phyloP scores from a whole-genome alignment of 2,329 filamentous ascomycete species.

The Triangularia verruculosa region DNA sequence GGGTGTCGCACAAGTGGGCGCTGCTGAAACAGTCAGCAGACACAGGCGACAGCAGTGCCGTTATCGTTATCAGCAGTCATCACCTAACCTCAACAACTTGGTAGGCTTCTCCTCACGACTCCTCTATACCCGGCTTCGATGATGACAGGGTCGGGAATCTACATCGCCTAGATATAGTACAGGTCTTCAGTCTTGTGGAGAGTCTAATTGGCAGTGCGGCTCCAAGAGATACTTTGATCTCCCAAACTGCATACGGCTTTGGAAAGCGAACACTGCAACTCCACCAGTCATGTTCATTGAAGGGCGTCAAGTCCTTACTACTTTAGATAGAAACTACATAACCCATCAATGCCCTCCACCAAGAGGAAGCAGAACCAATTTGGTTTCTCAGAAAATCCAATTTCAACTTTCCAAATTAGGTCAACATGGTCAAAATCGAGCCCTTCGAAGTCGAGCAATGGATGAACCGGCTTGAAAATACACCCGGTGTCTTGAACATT shows the following conservation, averaged over 20 bases:
- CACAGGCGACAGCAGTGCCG: background rate
- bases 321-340: background rate
- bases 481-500: constrained; percentile 62
- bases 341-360: background rate
- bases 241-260: background rate
- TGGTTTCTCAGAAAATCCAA: too few species aligned
- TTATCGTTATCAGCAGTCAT: background rate
- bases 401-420: background rate
- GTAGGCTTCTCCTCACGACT: background rate
- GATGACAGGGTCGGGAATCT: background rate
- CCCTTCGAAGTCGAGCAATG: constrained; percentile 71
- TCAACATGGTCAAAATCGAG: constrained; percentile 46
- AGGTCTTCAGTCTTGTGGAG: background rate
- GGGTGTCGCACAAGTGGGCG: background rate
- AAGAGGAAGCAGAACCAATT: too few species aligned
- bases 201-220: too few species aligned
- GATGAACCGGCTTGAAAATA: constrained; percentile 61
- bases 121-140: background rate
- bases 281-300: background rate
- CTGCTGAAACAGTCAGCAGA: background rate
- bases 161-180: background rate
- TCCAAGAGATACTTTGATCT: background rate
- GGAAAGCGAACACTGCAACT: background rate
- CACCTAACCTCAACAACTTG: background rate
- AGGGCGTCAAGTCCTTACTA: background rate